Conservation (phyloP, 1,139 yeast genomes). For the Saccharomyces hybrid region DNA sequence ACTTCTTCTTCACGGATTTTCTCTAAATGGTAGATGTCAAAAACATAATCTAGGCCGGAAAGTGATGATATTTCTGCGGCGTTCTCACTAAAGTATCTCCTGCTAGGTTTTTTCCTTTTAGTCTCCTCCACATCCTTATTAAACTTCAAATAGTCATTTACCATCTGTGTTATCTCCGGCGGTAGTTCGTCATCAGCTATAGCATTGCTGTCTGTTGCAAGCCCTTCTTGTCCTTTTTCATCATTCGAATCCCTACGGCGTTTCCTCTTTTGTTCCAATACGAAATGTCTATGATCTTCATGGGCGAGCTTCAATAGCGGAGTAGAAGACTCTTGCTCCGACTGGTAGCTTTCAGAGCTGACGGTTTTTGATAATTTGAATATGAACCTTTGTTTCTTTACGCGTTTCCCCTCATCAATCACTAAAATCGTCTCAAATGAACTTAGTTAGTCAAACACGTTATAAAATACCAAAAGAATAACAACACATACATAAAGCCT, state of each 20-base stretch:
- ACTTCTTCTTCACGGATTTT: constrained; percentile 40
- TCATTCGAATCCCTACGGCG: constrained; percentile 11
- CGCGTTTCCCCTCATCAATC: constrained; percentile 37
- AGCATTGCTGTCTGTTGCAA: background rate
- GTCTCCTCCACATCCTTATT: constrained; percentile 15
- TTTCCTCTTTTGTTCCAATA: constrained; percentile 23
- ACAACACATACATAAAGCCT: constrained; percentile 50
- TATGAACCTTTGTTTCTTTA: constrained; percentile 25
- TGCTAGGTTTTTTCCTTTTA: constrained; percentile 22
- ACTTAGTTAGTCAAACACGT: constrained; percentile 11
- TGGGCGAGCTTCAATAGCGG: constrained; percentile 26
- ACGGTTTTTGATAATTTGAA: constrained; percentile 32
- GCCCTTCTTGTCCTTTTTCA: background rate
- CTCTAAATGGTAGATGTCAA: constrained; percentile 75
- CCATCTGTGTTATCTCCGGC: constrained; percentile 61
- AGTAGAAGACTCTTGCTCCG: constrained; percentile 12
- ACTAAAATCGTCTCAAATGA: constrained; percentile 21
- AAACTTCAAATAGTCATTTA: constrained; percentile 45
- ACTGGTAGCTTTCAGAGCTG: constrained; percentile 20
- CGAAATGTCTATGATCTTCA: constrained; percentile 24
- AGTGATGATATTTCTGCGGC: constrained; percentile 17
- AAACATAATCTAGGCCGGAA: constrained; percentile 67
- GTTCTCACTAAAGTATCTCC: constrained; percentile 20
- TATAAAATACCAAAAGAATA: background rate
- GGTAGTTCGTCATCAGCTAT: constrained; percentile 40